Percentiles rank a stretch among this genome's conserved stretches.
These are phyloP conservation scores for Acacia concinna DNA, from an alignment of 331 rosid genomes.

Conservation along the genomic window DNA sequence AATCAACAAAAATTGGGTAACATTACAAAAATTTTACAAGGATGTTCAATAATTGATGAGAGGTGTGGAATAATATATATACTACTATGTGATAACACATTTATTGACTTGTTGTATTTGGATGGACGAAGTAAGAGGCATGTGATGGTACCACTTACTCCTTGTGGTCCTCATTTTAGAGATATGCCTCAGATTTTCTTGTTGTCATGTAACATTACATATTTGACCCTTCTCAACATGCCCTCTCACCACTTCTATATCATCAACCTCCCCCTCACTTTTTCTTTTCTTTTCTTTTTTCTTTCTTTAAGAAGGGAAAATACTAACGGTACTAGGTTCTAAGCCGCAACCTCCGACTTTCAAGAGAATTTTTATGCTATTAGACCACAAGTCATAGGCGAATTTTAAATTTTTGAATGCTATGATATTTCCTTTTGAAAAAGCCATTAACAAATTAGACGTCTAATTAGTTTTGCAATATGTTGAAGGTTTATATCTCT, in stretches of 20 bases:
- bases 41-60: constrained; percentile 51
- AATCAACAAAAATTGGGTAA: not conserved
- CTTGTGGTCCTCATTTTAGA: constrained; percentile 58
- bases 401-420: too few relatives aligned
- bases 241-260: not conserved
- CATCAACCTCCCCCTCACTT: not conserved
- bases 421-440: too few relatives aligned
- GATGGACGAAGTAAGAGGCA: constrained; percentile 43
- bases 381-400: too few relatives aligned
- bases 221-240: constrained; percentile 44
- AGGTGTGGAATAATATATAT: not conserved
- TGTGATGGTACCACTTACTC: constrained; percentile 43
- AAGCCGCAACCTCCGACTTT: too few relatives aligned
- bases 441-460: too few relatives aligned
- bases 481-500: too few relatives aligned
- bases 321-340: too few relatives aligned
- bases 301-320: too few relatives aligned
- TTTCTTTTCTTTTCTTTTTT: constrained; percentile 17
- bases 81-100: constrained; percentile 18
- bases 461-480: too few relatives aligned
- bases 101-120: not conserved
- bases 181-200: constrained; percentile 68
- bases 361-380: too few relatives aligned
- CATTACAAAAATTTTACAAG: not conserved
- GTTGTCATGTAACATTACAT: constrained; percentile 44